A percentile compares a stretch with the other conserved stretches of the same genome.
These are phyloP conservation scores for Oehlia diaphana DNA, from an alignment of 192 early-diverging fungal species.

Conservation along the genomic window DNA sequence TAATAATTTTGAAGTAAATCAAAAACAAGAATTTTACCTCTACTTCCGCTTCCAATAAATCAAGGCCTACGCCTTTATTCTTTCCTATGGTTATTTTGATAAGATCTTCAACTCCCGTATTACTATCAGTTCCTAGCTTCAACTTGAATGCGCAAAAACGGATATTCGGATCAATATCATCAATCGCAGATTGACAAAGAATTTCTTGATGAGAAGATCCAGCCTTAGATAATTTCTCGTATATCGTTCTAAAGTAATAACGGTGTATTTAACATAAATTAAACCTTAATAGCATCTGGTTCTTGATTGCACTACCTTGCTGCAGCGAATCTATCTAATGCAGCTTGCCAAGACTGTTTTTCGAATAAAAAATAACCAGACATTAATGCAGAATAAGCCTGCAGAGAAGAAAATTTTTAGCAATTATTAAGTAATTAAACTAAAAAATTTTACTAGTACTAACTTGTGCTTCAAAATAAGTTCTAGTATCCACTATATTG, in stretches of 20 bases:
- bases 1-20: not conserved
- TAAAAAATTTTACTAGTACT: not conserved
- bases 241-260: constrained; percentile 56
- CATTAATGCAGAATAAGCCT: constrained; percentile 71
- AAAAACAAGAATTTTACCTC: constrained; percentile 31
- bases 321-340: constrained; percentile 60
- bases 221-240: constrained; percentile 61
- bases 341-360: constrained; percentile 65
- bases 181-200: constrained; percentile 66
- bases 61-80: constrained; percentile 47
- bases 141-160: constrained; percentile 77
- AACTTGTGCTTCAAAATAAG: constrained; percentile 59
- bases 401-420: not conserved
- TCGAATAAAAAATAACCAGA: constrained; percentile 67
- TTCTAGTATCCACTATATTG: constrained; percentile 50
- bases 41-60: constrained; percentile 49
- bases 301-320: constrained; percentile 48
- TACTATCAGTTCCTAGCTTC: constrained; percentile 41
- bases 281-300: too few species aligned
- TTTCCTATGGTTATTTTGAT: constrained; percentile 46
- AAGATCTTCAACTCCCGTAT: constrained; percentile 45
- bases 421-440: not conserved
- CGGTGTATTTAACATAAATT: too few species aligned
- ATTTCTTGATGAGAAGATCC: constrained; percentile 58
- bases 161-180: constrained; percentile 78